A percentile compares a stretch with the other conserved stretches of the same genome.
These are phyloP conservation scores for Candida pseudoviswanathii DNA, from an alignment of 1,139 yeast genomes.

Conservation along the genomic window DNA sequence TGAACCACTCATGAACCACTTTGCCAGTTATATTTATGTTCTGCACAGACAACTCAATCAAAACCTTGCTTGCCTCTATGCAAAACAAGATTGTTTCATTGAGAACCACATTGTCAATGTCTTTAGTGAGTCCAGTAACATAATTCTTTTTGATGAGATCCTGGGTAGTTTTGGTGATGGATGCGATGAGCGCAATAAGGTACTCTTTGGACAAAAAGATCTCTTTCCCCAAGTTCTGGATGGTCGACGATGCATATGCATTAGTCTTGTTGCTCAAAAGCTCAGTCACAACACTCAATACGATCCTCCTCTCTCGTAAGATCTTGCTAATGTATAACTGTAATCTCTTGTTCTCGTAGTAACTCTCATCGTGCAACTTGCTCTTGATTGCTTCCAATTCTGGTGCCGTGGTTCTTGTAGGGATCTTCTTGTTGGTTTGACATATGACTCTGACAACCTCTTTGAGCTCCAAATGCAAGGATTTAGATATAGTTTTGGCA, in stretches of 20 bases:
- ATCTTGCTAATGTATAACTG: conserved; percentile 35
- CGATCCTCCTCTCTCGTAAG: conserved; percentile 48
- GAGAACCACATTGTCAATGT: conserved; percentile 26
- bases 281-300: conserved; percentile 42
- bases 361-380: conserved; percentile 37
- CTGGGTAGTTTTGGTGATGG: conserved; percentile 11
- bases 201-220: conserved; percentile 34
- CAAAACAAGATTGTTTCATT: conserved; percentile 41
- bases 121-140: conserved; percentile 20
- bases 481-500: conserved; percentile 41
- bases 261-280: conserved; percentile 41
- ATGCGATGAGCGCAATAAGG: conserved; percentile 23
- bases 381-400: conserved; percentile 32
- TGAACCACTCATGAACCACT: conserved; percentile 57
- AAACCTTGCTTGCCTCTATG: conserved; percentile 45
- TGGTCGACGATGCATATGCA: conserved; percentile 27
- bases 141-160: conserved; percentile 13
- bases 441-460: conserved; percentile 51
- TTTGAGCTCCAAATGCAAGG: conserved; percentile 33
- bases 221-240: conserved; percentile 44
- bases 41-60: conserved; percentile 42
- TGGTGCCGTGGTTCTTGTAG: conserved; percentile 24
- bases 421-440: conserved; percentile 38
- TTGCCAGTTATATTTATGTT: conserved; percentile 32
- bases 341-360: conserved; percentile 32